Conservation (phyloP, 805 yeast genomes). For the Candida yuanshanica region DNA sequence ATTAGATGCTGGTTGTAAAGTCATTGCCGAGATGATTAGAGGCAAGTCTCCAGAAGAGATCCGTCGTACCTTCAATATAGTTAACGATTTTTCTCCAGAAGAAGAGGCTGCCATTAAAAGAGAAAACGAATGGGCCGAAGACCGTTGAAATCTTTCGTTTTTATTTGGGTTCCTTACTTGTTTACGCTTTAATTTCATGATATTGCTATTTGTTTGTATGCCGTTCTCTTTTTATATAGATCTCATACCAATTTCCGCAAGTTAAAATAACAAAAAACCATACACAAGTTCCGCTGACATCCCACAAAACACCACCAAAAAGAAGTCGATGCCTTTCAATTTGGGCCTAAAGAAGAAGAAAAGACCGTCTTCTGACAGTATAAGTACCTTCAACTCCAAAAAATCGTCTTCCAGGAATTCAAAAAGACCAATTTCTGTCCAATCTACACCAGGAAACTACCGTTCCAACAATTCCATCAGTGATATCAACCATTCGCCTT, state of each 20-base stretch:
- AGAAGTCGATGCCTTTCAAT: not conserved
- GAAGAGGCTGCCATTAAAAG: constrained; percentile 84
- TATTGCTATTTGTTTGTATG: not conserved
- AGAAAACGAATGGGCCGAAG: constrained; percentile 91
- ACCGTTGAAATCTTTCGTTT: constrained; percentile 43
- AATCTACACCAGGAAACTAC: not conserved
- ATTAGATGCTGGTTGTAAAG: constrained; percentile 73
- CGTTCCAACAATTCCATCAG: not conserved
- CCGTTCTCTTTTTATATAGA: not conserved
- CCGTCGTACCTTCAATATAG: constrained; percentile 73
- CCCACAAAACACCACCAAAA: not conserved
- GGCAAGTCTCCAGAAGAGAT: constrained; percentile 78
- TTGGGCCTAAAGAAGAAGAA: not conserved
- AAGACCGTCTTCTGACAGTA: not conserved
- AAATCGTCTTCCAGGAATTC: not conserved
- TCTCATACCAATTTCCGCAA: not conserved
- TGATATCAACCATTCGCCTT: too few species aligned
- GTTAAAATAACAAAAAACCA: not conserved
- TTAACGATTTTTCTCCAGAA: constrained; percentile 79
- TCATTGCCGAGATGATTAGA: constrained; percentile 79
- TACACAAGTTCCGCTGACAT: not conserved
- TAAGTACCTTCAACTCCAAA: not conserved
- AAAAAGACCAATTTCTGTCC: not conserved
- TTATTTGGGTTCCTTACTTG: not conserved
- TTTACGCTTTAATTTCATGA: not conserved